Evolutionary conservation across 2,329 filamentous ascomycete genomes (phyloP).

Genomic region (Colletotrichum tamarilloi): DNA sequence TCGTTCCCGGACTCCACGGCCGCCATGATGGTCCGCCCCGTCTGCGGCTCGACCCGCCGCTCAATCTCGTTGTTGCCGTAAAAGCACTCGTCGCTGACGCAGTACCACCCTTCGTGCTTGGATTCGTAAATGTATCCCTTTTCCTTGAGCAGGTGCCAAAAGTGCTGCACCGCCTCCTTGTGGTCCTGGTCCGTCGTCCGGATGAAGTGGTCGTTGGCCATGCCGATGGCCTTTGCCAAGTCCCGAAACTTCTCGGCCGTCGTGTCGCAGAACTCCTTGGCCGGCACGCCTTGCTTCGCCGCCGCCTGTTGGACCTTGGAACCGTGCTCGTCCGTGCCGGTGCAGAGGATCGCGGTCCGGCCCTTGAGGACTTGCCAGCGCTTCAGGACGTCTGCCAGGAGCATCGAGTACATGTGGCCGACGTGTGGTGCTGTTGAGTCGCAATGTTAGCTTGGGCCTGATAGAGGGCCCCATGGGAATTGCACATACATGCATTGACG

Average conservation of each 20-base stretch:
- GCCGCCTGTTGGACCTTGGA: slow-evolving; percentile 97
- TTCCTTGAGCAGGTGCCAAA: slow-evolving; percentile 85
- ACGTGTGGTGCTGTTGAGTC: slow-evolving; percentile 81
- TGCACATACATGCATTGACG: slow-evolving; percentile 83
- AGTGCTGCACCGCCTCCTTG: slow-evolving; percentile 85
- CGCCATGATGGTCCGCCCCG: slow-evolving; percentile 84
- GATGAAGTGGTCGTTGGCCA: slow-evolving; percentile 88
- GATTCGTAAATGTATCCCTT: slow-evolving; percentile 83
- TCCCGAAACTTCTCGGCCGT: slow-evolving; percentile 83
- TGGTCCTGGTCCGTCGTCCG: slow-evolving; percentile 90
- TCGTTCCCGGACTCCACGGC: slow-evolving; percentile 89
- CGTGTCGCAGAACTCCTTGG: slow-evolving; percentile 88
- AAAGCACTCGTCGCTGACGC: slow-evolving; percentile 95
- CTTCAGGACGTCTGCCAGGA: slow-evolving; percentile 91
- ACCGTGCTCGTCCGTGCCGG: slow-evolving; percentile 96
- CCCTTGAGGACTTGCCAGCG: slow-evolving; percentile 87
- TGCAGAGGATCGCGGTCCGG: slow-evolving; percentile 78
- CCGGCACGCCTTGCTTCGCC: slow-evolving; percentile 73
- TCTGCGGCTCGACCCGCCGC: slow-evolving; percentile 79
- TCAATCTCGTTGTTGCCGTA: slow-evolving; percentile 84
- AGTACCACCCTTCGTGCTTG: slow-evolving; percentile 96
- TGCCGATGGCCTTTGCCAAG: slow-evolving; percentile 75
- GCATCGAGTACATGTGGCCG: slow-evolving; percentile 93
- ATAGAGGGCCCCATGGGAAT: too few relatives aligned
- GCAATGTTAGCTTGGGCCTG: slow-evolving; percentile 35